phyloP scores from a whole-genome alignment of 352 stramenopile genomes.

The Proteromonas lacertae region DNA sequence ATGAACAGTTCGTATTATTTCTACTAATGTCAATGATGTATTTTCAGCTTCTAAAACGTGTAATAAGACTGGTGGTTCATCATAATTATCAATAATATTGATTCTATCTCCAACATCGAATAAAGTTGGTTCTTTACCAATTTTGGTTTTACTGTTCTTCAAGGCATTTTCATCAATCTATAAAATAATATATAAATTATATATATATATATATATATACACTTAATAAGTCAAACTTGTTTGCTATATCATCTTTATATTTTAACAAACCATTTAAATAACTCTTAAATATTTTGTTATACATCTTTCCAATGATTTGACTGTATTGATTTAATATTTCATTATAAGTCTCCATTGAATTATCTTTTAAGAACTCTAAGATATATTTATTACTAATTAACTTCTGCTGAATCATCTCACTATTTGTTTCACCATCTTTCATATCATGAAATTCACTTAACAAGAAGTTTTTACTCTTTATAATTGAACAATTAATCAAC shows the following conservation, averaged over 20 bases:
- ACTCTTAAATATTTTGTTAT: slow-evolving; percentile 67
- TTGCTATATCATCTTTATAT: slow-evolving; percentile 59
- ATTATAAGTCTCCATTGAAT: background rate
- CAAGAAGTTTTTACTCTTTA: slow-evolving; percentile 57
- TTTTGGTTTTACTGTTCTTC: no score
- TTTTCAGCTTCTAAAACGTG: slow-evolving; percentile 60
- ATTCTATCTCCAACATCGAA: background rate
- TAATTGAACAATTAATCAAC: slow-evolving; percentile 28
- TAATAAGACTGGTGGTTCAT: slow-evolving; percentile 45
- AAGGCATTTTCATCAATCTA: no score
- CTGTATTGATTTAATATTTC: slow-evolving; percentile 63
- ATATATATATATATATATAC: no score
- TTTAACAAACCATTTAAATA: slow-evolving; percentile 75
- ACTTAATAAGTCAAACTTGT: slow-evolving; percentile 57
- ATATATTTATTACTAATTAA: background rate
- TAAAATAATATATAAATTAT: no score
- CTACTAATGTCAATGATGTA: slow-evolving; percentile 68
- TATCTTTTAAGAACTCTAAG: background rate
- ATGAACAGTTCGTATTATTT: slow-evolving; percentile 67
- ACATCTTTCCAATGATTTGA: slow-evolving; percentile 75
- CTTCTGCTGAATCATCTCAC: slow-evolving; percentile 82
- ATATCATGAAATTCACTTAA: slow-evolving; percentile 55
- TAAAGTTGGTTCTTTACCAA: background rate
- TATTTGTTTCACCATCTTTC: slow-evolving; percentile 80
- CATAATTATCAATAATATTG: slow-evolving; percentile 3